phyloP scores from a whole-genome alignment of 495 filamentous ascomycete species.

The Trichoderma virens region DNA sequence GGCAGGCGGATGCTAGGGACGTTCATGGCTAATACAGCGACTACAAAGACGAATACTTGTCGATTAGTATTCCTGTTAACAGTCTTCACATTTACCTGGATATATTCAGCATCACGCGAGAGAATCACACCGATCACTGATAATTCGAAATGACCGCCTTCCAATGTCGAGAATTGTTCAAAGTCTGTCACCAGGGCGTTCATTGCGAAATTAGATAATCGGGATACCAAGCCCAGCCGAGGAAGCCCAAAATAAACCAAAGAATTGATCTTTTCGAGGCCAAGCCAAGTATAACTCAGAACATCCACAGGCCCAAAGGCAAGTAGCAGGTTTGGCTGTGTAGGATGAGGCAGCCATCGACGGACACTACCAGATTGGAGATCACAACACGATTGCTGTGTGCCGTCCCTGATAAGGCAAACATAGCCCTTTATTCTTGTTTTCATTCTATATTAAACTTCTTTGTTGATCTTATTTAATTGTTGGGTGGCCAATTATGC shows the following conservation, averaged over 20 bases:
- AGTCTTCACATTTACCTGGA: neutral
- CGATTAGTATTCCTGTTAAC: neutral
- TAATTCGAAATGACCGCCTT: neutral
- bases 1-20: neutral
- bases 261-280: neutral
- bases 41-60: neutral
- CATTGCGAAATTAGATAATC: neutral
- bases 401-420: neutral
- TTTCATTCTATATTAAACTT: no score
- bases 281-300: neutral
- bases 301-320: neutral
- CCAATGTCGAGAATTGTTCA: neutral
- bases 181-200: neutral
- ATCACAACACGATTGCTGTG: neutral
- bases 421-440: neutral
- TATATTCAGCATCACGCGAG: neutral
- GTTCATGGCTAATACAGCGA: neutral
- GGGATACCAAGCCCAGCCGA: neutral
- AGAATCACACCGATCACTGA: neutral
- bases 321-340: neutral
- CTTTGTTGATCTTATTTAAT: no score
- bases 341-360: neutral
- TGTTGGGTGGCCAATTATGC: no score
- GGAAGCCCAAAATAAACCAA: neutral
- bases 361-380: neutral